Conservation (phyloP, 192 early-diverging fungal species). For the Spinellus fusiger region DNA sequence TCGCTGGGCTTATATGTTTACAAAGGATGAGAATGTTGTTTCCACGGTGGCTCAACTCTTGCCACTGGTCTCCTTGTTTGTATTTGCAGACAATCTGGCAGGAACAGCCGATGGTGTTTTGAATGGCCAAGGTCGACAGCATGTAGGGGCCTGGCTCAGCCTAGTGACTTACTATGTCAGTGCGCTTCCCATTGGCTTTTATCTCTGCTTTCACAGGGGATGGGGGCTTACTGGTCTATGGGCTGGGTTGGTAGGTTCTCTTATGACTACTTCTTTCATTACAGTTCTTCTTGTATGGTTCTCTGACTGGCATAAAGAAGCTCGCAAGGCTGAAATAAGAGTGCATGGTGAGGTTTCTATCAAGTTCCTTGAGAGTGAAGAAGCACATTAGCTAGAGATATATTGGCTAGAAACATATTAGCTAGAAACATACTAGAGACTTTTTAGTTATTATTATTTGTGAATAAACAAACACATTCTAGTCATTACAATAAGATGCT, state of each 20-base stretch:
- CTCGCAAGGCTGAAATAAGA: slow-evolving; percentile 4
- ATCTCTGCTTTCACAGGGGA: slow-evolving; percentile 46
- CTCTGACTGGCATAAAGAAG: slow-evolving; percentile 21
- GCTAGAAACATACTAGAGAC: too few species aligned
- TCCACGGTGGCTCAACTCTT: slow-evolving; percentile 60
- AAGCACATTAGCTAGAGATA: too few species aligned
- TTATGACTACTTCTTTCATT: slow-evolving; percentile 26
- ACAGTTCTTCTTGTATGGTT: slow-evolving; percentile 10
- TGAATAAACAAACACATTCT: too few species aligned
- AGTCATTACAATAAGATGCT: too few species aligned
- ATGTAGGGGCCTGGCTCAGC: slow-evolving; percentile 54
- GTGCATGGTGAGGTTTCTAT: slow-evolving; percentile 4
- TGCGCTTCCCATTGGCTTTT: slow-evolving; percentile 55
- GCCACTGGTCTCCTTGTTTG: slow-evolving; percentile 73
- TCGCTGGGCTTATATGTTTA: slow-evolving; percentile 64
- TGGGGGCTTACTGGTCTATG: slow-evolving; percentile 62
- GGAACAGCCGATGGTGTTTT: slow-evolving; percentile 65
- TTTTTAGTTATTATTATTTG: too few species aligned
- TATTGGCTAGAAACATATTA: too few species aligned
- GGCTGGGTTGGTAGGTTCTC: slow-evolving; percentile 39
- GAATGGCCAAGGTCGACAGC: slow-evolving; percentile 70
- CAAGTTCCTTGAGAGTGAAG: not conserved
- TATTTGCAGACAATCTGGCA: slow-evolving; percentile 59
- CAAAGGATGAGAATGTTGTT: slow-evolving; percentile 61
- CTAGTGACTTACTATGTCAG: slow-evolving; percentile 59